Evolutionary conservation across 2,329 filamentous ascomycete species (phyloP), one percentile per base, ranked within the genome.

Genomic region (Exophiala sideris): DNA sequence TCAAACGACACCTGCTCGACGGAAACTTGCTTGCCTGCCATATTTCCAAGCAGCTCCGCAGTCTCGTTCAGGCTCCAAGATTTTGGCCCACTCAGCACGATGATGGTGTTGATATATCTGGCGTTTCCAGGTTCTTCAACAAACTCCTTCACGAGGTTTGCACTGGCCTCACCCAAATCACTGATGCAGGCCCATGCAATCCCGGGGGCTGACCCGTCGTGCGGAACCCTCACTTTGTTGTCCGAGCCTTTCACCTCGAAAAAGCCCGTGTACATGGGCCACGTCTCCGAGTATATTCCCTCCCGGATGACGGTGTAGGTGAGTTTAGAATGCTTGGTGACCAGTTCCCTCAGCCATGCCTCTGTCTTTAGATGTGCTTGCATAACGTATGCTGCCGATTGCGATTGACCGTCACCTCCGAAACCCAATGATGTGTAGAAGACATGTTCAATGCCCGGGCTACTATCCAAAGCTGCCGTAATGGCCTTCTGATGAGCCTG

Each of bases 1-100:
- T 76, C 73, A 0, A 73, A 68, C 1, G 63, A 62, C 2, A 78
- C 69, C 56, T 71, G 45, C 5, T 65, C 63, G 20, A 78, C 73
- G 2, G 36, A 57, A 3, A 70, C 39, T 8, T 58, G 35, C 48
- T 62, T 67, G 5, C 68, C 68, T 3, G 24, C 45, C n/a, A 59
- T 63, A 7, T 60, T 56, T 2, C 68, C 65, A 5, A 75, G 48
- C 7, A 70, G 63, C n/a, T 66, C 62, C 2, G 68, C 71, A 11
- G 70, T 71, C 50, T 74, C 71, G 4, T 49, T 50, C 1, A 75
- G 58, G 1, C 67, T 66, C 48, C 68, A 62, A n/a, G 60, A 67
- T 42, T 62, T 57, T 1, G 68, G 58, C 0, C 73, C 73, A 0
- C 70, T 67, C 5, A 75, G 64, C 9, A 72, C 54, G 3, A 75